A percentile compares a stretch with the other conserved stretches of the same genome.
Conservation (phyloP, 208 protist species). For the Leishmania arabica region DNA sequence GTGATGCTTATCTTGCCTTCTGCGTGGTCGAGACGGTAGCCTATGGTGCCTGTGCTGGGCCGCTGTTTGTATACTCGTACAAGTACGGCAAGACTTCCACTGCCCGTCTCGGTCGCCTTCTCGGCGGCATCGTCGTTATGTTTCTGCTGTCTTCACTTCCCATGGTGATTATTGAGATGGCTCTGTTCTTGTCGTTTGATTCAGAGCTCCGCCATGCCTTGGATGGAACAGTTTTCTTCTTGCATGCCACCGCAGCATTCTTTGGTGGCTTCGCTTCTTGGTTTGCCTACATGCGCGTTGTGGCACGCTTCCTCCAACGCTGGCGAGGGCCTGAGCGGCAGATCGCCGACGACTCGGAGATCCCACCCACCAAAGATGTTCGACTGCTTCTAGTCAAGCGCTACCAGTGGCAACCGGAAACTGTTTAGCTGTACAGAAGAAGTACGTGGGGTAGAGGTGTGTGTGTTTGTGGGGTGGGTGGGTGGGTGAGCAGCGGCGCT, state of each 20-base stretch:
- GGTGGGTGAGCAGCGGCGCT: neutral
- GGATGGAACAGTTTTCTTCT: constrained; percentile 57
- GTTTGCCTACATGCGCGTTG: constrained; percentile 70
- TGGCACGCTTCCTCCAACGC: constrained; percentile 41
- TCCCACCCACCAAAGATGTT: constrained; percentile 23
- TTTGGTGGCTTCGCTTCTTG: constrained; percentile 53
- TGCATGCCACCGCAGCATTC: constrained; percentile 41
- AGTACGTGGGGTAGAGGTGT: neutral
- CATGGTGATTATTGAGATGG: constrained; percentile 54
- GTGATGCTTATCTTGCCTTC: constrained; percentile 59
- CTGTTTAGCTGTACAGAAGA: constrained; percentile 19
- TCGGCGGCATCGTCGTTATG: constrained; percentile 59
- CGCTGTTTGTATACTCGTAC: constrained; percentile 83
- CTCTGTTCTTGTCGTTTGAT: constrained; percentile 32
- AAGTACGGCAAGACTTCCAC: constrained; percentile 67
- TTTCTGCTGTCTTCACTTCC: constrained; percentile 69
- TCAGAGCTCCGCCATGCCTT: constrained; percentile 31
- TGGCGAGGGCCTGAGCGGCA: constrained; percentile 67
- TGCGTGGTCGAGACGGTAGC: constrained; percentile 50
- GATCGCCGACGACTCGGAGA: constrained; percentile 44
- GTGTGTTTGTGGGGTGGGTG: too few species aligned
- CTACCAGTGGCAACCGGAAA: constrained; percentile 14
- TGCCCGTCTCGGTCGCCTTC: constrained; percentile 33
- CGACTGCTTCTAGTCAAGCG: constrained; percentile 20
- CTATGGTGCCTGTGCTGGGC: constrained; percentile 44